Evolutionary conservation across 208 protist species (phyloP).

Genomic region (Crithidia sp.): DNA sequence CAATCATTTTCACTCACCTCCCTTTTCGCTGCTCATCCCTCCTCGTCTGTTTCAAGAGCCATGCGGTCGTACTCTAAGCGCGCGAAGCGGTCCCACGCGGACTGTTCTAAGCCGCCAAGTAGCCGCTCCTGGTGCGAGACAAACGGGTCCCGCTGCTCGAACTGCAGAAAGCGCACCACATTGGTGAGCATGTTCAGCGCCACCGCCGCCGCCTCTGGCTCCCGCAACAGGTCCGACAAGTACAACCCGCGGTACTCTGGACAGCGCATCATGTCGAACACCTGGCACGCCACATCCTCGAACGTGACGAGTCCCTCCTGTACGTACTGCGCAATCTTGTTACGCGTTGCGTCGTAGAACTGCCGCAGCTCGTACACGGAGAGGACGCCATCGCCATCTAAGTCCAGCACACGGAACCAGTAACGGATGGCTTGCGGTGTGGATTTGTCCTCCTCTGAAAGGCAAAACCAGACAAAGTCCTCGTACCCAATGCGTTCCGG

Average conservation of each 20-base stretch:
- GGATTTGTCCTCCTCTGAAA: constrained; percentile 97
- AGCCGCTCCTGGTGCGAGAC: constrained; percentile 78
- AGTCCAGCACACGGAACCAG: constrained; percentile 95
- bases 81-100: constrained; percentile 93
- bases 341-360: constrained; percentile 91
- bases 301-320: constrained; percentile 79
- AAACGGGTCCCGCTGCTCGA: constrained; percentile 93
- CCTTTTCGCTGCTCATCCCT: constrained; percentile 15
- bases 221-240: constrained; percentile 88
- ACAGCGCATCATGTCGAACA: constrained; percentile 93
- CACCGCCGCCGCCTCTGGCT: constrained; percentile 78
- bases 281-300: constrained; percentile 93
- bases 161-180: constrained; percentile 92
- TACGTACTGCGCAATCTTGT: constrained; percentile 75
- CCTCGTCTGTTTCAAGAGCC: constrained; percentile 74
- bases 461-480: constrained; percentile 97
- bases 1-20: not conserved
- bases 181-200: constrained; percentile 95
- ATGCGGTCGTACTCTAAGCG: constrained; percentile 94
- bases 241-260: constrained; percentile 56
- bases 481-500: constrained; percentile 89
- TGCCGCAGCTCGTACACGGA: constrained; percentile 93
- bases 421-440: constrained; percentile 90
- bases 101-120: constrained; percentile 69
- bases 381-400: constrained; percentile 95